A percentile compares a stretch with the other conserved stretches of the same genome.
Conservation (phyloP, 257 asterid species). For the Fraxinus pennsylvanica region DNA sequence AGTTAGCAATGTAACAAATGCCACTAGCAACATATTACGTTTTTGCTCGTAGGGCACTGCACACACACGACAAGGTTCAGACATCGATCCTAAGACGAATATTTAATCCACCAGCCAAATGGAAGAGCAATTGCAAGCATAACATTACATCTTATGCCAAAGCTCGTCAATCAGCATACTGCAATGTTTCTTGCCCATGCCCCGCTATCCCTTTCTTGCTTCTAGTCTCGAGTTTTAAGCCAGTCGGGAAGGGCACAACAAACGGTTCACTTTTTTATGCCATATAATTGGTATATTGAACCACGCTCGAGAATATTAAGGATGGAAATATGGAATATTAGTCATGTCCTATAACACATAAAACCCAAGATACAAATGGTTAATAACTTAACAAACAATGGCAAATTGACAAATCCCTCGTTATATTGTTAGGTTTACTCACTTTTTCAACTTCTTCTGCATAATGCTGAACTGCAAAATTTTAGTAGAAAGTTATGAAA, state of each 20-base stretch:
- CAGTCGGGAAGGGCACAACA: background rate
- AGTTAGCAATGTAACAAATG: too few species aligned
- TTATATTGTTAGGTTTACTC: background rate
- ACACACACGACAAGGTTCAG: too few species aligned
- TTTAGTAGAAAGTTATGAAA: constrained; percentile 3
- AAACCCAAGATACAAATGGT: background rate
- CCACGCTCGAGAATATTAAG: background rate
- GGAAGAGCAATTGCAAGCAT: too few species aligned
- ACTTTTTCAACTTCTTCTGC: constrained; percentile 19
- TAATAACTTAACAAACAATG: background rate
- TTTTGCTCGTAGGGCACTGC: too few species aligned
- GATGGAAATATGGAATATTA: background rate
- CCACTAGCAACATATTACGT: too few species aligned
- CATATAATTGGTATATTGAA: background rate
- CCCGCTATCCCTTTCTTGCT: background rate
- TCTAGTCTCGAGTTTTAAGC: background rate
- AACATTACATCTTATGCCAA: too few species aligned
- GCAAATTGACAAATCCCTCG: constrained; percentile 1
- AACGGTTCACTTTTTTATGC: background rate
- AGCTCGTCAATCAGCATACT: too few species aligned
- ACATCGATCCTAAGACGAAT: too few species aligned
- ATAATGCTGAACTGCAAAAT: constrained; percentile 3
- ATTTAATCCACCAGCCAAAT: too few species aligned
- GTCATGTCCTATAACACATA: background rate
- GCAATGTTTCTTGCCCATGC: too few species aligned